Conservation (phyloP, 768 basidiomycete species). For the Tricholoma hemisulphureum region DNA sequence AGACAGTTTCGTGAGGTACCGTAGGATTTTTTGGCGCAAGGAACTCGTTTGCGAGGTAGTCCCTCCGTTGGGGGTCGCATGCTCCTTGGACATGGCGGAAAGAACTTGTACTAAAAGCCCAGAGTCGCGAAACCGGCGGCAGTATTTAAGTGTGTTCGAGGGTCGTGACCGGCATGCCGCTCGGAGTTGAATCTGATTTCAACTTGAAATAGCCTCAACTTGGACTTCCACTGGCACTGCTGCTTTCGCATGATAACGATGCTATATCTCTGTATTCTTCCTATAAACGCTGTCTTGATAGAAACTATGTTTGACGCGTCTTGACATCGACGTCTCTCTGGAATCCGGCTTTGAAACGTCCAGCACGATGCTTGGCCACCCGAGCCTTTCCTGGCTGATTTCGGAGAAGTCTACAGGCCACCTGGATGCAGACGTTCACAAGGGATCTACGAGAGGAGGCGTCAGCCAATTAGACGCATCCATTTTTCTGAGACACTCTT, state of each 20-base stretch:
- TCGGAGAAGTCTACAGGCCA: background rate
- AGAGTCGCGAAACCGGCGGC: too few species aligned
- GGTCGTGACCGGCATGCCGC: too few species aligned
- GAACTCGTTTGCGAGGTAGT: background rate
- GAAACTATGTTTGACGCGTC: background rate
- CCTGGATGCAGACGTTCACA: too few species aligned
- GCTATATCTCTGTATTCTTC: background rate
- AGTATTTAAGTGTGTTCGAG: too few species aligned
- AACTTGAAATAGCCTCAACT: too few species aligned
- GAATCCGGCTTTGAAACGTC: background rate
- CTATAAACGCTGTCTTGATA: background rate
- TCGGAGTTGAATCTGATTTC: background rate
- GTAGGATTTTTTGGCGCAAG: slow-evolving; percentile 15
- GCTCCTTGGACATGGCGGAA: background rate
- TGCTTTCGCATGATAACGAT: background rate
- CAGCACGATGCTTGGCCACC: too few species aligned
- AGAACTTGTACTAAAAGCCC: background rate
- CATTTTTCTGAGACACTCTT: background rate
- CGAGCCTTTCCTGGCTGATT: too few species aligned
- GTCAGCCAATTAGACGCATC: background rate
- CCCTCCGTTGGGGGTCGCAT: background rate
- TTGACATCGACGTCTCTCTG: background rate
- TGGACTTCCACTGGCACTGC: too few species aligned
- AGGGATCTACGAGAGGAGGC: background rate
- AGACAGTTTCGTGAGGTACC: slow-evolving; percentile 50